These are phyloP conservation scores for Mytilinidion resinicola DNA, from an alignment of 495 filamentous ascomycete species.

Conservation along the genomic window DNA sequence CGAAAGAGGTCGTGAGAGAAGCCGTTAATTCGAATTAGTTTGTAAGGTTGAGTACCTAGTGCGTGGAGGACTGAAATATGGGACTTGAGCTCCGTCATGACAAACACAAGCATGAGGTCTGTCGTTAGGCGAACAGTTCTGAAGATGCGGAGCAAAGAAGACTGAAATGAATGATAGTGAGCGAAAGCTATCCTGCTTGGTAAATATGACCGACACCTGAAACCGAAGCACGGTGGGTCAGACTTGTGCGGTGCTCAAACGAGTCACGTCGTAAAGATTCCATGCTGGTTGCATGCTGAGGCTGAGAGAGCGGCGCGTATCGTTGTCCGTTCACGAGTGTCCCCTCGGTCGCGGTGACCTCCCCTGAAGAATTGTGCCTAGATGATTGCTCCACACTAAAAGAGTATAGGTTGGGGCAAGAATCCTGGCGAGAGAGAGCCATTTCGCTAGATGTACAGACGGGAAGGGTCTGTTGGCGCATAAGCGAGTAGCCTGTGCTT, in stretches of 20 bases:
- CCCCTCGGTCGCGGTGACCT: constrained; percentile 3
- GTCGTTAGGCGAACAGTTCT: neutral
- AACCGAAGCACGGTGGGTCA: constrained; percentile 4
- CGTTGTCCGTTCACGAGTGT: constrained; percentile 24
- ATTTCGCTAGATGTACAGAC: constrained; percentile 13
- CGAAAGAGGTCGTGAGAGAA: too few relatives aligned
- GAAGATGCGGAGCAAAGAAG: neutral
- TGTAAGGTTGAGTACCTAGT: neutral
- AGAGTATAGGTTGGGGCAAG: constrained; percentile 19
- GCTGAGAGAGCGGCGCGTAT: constrained; percentile 21
- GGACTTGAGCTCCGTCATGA: neutral
- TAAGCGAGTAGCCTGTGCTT: constrained; percentile 11
- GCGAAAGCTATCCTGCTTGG: neutral
- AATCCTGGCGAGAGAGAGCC: constrained; percentile 7
- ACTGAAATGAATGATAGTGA: neutral
- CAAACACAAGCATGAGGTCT: neutral
- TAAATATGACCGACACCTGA: constrained; percentile 5
- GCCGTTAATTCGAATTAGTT: neutral
- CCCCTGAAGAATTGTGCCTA: constrained; percentile 6
- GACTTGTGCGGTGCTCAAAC: constrained; percentile 3
- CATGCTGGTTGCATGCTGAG: constrained; percentile 12
- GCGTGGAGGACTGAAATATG: neutral
- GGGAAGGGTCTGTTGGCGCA: constrained; percentile 17
- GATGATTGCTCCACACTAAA: constrained; percentile 13
- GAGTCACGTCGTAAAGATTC: constrained; percentile 17